Conservation (phyloP, 306 rosid genomes). For the Castanea mollissima region DNA sequence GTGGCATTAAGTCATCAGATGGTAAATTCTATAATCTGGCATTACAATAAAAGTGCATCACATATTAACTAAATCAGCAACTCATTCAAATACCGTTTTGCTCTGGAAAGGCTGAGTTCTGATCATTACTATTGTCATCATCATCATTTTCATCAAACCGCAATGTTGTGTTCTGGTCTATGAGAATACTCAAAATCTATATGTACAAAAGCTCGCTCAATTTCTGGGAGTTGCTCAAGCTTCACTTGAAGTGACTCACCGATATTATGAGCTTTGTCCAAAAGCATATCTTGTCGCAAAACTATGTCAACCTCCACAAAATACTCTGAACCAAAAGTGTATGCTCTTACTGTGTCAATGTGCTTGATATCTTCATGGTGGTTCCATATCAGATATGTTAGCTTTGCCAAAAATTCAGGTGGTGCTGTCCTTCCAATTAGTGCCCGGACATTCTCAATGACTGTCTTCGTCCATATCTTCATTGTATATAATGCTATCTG, state of each 20-base stretch:
- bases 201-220: conserved; percentile 87
- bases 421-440: conserved; percentile 79
- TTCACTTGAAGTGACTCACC: conserved; percentile 77
- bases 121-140: not conserved
- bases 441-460: conserved; percentile 62
- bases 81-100: not conserved
- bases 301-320: conserved; percentile 85
- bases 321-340: conserved; percentile 68
- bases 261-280: conserved; percentile 67
- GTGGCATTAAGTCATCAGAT: no score
- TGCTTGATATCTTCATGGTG: conserved; percentile 67
- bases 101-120: not conserved
- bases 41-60: not conserved
- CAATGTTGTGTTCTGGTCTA: conserved; percentile 60
- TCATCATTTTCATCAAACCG: conserved; percentile 12
- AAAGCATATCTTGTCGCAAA: conserved; percentile 60
- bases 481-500: conserved; percentile 82
- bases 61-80: not conserved
- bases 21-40: no score
- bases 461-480: conserved; percentile 66
- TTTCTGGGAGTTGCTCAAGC: conserved; percentile 67
- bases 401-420: conserved; percentile 68
- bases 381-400: conserved; percentile 75
- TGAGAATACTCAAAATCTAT: conserved; percentile 72
- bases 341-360: conserved; percentile 84